Percentiles rank a stretch among this genome's conserved stretches.
phyloP scores from a whole-genome alignment of 1,284 basidiomycete species.

The Sanghuangporus weigelae region DNA sequence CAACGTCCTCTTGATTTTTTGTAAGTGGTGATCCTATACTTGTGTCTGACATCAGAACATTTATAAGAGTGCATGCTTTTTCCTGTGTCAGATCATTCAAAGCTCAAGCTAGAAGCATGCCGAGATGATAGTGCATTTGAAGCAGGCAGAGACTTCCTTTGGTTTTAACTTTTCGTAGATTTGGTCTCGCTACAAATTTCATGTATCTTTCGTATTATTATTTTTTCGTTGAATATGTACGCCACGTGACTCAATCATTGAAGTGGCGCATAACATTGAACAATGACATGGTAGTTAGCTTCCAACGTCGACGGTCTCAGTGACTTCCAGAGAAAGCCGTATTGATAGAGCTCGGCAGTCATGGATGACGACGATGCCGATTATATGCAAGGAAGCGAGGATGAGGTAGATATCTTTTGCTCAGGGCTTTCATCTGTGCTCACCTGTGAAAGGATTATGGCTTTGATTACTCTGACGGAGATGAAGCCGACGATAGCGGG shows the following conservation, averaged over 20 bases:
- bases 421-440: conserved; percentile 12
- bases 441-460: conserved; percentile 73
- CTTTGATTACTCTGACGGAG: conserved; percentile 94
- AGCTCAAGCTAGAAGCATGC: too few relatives aligned
- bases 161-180: too few relatives aligned
- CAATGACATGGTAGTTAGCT: not conserved
- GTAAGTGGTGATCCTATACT: not conserved
- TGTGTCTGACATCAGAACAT: not conserved
- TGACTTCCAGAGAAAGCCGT: not conserved
- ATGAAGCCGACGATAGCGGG: conserved; percentile 72
- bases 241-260: too few relatives aligned
- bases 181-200: too few relatives aligned
- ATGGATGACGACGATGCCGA: conserved; percentile 90
- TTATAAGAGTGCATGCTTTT: too few relatives aligned
- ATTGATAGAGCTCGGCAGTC: not conserved
- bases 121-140: too few relatives aligned
- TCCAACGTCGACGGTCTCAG: not conserved
- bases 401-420: conserved; percentile 47
- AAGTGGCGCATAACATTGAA: too few relatives aligned
- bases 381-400: conserved; percentile 83
- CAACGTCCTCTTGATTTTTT: not conserved
- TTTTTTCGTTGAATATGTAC: too few relatives aligned
- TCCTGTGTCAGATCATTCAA: too few relatives aligned
- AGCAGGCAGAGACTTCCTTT: too few relatives aligned
- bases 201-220: too few relatives aligned